Evolutionary conservation across 192 early-diverging fungal species (phyloP).

Genomic region (Coemansia sp.): DNA sequence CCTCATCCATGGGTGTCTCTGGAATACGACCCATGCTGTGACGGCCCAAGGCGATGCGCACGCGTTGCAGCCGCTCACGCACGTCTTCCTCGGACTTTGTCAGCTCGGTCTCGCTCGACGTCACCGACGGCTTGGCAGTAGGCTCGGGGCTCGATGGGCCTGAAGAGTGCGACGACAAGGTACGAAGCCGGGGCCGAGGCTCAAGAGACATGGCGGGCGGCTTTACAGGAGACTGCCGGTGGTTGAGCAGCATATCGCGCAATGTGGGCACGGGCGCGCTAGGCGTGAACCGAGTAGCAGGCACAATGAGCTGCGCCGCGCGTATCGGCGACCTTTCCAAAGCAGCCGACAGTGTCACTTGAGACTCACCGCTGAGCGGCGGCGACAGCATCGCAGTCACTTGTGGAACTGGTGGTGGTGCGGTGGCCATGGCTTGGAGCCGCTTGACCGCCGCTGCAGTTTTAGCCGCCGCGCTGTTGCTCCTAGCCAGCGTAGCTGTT

Average conservation of each 20-base stretch:
- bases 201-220: constrained; percentile 17
- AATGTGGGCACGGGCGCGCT: constrained; percentile 38
- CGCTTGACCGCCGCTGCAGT: constrained; percentile 47
- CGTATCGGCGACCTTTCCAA: constrained; percentile 2
- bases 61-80: constrained; percentile 39
- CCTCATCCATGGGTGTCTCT: background rate
- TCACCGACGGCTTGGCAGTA: constrained; percentile 10
- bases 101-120: constrained; percentile 34
- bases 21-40: background rate
- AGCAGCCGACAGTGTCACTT: background rate
- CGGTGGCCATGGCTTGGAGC: constrained; percentile 29
- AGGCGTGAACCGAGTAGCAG: constrained; percentile 10
- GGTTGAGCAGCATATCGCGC: constrained; percentile 46
- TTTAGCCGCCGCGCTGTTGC: constrained; percentile 53
- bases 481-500: constrained; percentile 18
- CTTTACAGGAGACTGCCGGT: constrained; percentile 27
- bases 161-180: constrained; percentile 24
- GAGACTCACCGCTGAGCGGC: constrained; percentile 18
- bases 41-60: constrained; percentile 22
- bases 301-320: constrained; percentile 17
- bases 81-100: constrained; percentile 46
- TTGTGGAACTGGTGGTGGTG: background rate
- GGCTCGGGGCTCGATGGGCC: constrained; percentile 33
- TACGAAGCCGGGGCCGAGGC: constrained; percentile 11
- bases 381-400: constrained; percentile 24